Base-by-base conservation (phyloP, 345 rosid species). In the Populus pruinosa region DNA sequence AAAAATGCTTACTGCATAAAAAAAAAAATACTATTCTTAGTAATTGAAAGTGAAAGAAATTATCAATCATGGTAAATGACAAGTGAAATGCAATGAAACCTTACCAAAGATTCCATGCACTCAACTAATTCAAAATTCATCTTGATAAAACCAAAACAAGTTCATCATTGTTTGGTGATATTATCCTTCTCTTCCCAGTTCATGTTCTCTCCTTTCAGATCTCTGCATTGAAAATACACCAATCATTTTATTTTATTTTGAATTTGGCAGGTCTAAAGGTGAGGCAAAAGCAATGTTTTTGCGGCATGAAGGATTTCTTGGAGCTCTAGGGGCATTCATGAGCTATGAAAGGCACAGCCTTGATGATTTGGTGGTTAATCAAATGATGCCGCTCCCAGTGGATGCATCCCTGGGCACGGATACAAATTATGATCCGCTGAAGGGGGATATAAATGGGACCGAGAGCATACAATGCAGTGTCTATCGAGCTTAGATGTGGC, bases 241-340 rank as follows among this genome's bases (percentile, higher is more conserved):
- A 29, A 33, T 74, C 66, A 49, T 72, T 73, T 76, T 63, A 69
- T 44, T 49, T 77, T 55, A 25, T 70, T 49, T 67, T 83, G 47
- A 43, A 56, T 41, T 83, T 79, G 27, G 70, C 63, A 96, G 99
- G 99, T 96, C 99, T 67, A 86, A 91, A 79, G 98, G 99, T 61
- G 92, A 91, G 76, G 90, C 90, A 77, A 89, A 94, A 81, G 99
- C 99, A 81, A 94, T 96, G 97, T 96, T 96, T 85, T 82, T 96
- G 83, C 89, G 97, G 79, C 99, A 96, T 80, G 99, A 96, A 92
- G 99, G 99, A 20, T 96, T 92, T 85, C 78, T 96, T 73, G 99
- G 99, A 66, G 98, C 98, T 71, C 77, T 96, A 77, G 99, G 99
- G 75, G 98, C 99, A 69, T 96, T 96, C 86, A 92, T 92, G 99